Evolutionary conservation across 2,329 filamentous ascomycete species (phyloP).

Genomic region (Diaporthe capsici): DNA sequence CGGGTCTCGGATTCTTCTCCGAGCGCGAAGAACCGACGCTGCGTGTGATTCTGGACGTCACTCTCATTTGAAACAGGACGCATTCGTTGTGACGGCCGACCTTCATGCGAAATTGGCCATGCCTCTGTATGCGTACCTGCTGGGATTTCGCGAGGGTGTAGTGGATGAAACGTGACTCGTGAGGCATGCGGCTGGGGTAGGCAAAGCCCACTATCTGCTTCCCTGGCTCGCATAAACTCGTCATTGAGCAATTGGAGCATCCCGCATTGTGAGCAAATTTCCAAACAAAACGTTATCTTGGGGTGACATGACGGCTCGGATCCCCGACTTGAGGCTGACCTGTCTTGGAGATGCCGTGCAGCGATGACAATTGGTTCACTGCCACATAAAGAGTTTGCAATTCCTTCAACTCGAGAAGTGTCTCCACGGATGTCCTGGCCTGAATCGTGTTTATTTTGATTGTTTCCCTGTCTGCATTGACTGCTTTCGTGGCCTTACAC

Average conservation of each 20-base stretch:
- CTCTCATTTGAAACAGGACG: constrained; percentile 8
- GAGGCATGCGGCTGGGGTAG: constrained; percentile 22
- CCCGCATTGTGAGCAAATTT: not conserved
- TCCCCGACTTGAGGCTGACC: not conserved
- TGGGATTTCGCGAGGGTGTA: not conserved
- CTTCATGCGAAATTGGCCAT: not conserved
- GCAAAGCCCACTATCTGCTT: not conserved
- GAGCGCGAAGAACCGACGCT: not conserved
- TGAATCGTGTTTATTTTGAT: not conserved
- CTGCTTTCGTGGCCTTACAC: not conserved
- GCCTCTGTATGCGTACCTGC: not conserved
- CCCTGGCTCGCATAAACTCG: constrained; percentile 2
- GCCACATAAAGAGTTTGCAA: not conserved
- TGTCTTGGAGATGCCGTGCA: not conserved
- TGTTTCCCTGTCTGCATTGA: not conserved
- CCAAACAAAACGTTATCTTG: not conserved
- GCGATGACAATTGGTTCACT: not conserved
- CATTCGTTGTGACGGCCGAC: not conserved
- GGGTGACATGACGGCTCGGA: not conserved
- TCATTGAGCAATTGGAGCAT: not conserved
- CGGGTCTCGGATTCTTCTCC: not conserved
- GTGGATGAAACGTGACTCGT: constrained; percentile 23
- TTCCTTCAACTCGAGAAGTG: not conserved
- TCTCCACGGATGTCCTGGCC: not conserved
- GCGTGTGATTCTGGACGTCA: not conserved